Percentiles rank a stretch among this genome's conserved stretches.
Evolutionary conservation across 2,329 filamentous ascomycete genomes (phyloP).

Genomic region (Verticillium albo-atrum): DNA sequence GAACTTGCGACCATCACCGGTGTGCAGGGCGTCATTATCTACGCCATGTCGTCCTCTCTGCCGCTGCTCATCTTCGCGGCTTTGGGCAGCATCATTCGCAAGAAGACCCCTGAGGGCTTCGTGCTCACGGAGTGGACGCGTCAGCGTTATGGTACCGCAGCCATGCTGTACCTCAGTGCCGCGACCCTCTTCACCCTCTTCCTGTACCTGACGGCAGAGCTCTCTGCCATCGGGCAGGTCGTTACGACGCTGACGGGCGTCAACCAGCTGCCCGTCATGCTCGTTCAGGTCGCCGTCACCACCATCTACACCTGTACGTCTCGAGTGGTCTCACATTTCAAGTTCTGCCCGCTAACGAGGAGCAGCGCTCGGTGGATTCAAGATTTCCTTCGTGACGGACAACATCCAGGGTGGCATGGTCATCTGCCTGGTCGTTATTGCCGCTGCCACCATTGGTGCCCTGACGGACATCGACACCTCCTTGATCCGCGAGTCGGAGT

Average conservation of each 20-base stretch:
- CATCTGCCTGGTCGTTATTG: conserved; percentile 67
- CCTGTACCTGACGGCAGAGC: conserved; percentile 81
- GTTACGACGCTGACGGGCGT: conserved; percentile 70
- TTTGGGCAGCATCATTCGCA: conserved; percentile 72
- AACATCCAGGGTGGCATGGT: conserved; percentile 80
- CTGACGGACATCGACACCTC: conserved; percentile 67
- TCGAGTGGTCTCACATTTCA: neutral
- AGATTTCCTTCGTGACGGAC: conserved; percentile 79
- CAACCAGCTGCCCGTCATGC: conserved; percentile 68
- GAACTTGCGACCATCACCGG: conserved; percentile 75
- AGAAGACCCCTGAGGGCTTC: conserved; percentile 77
- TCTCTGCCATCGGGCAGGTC: conserved; percentile 78
- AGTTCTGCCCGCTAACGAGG: conserved; percentile 5
- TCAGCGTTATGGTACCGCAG: conserved; percentile 66
- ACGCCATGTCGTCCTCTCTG: conserved; percentile 67
- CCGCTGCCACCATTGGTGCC: conserved; percentile 71
- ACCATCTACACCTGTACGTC: conserved; percentile 75
- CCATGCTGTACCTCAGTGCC: conserved; percentile 70
- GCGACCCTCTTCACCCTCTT: conserved; percentile 79
- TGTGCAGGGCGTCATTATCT: conserved; percentile 73
- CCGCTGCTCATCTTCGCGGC: conserved; percentile 71
- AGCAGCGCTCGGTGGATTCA: conserved; percentile 74
- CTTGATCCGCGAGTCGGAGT: conserved; percentile 63
- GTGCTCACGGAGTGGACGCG: conserved; percentile 82
- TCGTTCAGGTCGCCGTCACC: conserved; percentile 73